Percentiles rank a stretch among this genome's conserved stretches.
Conservation (phyloP, 73 alveolate species). For the Blepharisma japonicum region DNA sequence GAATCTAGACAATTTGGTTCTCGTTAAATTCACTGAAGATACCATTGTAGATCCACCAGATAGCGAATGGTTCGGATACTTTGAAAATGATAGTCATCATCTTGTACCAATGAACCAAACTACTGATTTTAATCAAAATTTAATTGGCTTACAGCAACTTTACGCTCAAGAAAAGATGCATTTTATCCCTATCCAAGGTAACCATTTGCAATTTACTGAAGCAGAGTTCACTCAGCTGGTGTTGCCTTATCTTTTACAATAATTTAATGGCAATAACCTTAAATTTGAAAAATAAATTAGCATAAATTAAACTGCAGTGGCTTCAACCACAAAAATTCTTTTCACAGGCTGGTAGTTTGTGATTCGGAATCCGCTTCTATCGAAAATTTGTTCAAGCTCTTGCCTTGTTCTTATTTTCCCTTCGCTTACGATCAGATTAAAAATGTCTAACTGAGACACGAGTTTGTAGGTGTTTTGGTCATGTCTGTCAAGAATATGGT, state of each 20-base stretch:
- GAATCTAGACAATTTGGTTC: slow-evolving; percentile 57
- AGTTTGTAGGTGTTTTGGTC: too few relatives aligned
- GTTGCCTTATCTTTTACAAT: slow-evolving; percentile 33
- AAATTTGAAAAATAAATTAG: too few relatives aligned
- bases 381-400: too few relatives aligned
- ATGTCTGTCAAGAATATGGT: too few relatives aligned
- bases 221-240: slow-evolving; percentile 53
- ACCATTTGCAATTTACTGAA: slow-evolving; percentile 67
- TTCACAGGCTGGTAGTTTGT: too few relatives aligned
- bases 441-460: too few relatives aligned
- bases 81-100: slow-evolving; percentile 58
- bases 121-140: slow-evolving; percentile 64
- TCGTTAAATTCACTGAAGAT: slow-evolving; percentile 70
- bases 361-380: too few relatives aligned
- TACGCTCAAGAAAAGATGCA: slow-evolving; percentile 59
- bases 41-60: slow-evolving; percentile 75
- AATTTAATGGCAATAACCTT: not conserved
- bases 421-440: too few relatives aligned
- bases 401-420: too few relatives aligned
- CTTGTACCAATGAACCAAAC: slow-evolving; percentile 66
- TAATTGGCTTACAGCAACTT: slow-evolving; percentile 76
- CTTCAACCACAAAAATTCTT: too few relatives aligned
- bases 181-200: slow-evolving; percentile 56
- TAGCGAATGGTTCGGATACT: slow-evolving; percentile 65
- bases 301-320: too few relatives aligned